Evolutionary conservation across 2,329 filamentous ascomycete genomes (phyloP).

Genomic region (Talaromyces pinophilus): DNA sequence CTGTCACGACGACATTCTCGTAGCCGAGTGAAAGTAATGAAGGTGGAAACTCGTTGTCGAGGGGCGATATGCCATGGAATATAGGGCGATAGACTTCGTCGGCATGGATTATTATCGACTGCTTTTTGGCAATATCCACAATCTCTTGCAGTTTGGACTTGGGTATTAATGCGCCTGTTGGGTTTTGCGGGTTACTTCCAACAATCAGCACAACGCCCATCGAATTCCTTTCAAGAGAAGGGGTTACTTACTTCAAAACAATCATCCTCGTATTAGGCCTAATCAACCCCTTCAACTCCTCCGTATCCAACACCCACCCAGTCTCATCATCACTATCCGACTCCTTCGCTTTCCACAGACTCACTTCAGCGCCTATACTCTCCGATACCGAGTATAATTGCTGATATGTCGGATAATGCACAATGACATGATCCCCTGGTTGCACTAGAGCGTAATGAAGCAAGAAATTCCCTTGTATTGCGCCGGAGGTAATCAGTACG

Average conservation of each 20-base stretch:
- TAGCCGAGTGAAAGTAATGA: slow-evolving; percentile 74
- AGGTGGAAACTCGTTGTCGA: slow-evolving; percentile 60
- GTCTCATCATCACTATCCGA: slow-evolving; percentile 45
- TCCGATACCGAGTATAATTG: slow-evolving; percentile 76
- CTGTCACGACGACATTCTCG: slow-evolving; percentile 68
- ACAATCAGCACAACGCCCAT: not conserved
- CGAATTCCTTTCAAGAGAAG: not conserved
- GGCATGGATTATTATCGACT: slow-evolving; percentile 66
- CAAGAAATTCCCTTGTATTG: slow-evolving; percentile 84
- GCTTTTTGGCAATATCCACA: slow-evolving; percentile 62
- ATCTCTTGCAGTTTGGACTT: slow-evolving; percentile 62
- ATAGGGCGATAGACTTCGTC: slow-evolving; percentile 85
- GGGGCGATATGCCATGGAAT: slow-evolving; percentile 67
- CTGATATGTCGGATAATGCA: slow-evolving; percentile 84
- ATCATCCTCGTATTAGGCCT: slow-evolving; percentile 56
- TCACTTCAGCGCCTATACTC: slow-evolving; percentile 74
- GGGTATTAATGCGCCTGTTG: slow-evolving; percentile 70
- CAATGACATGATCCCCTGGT: slow-evolving; percentile 79
- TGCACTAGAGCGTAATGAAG: slow-evolving; percentile 70
- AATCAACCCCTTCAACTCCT: slow-evolving; percentile 66
- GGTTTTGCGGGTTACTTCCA: slow-evolving; percentile 77
- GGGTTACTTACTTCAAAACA: slow-evolving; percentile 56
- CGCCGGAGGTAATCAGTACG: slow-evolving; percentile 75
- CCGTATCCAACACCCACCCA: slow-evolving; percentile 66
- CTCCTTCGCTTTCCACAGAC: slow-evolving; percentile 70